Base-by-base conservation (phyloP, 495 filamentous ascomycete species). In the Astrocystis sublimbata region DNA sequence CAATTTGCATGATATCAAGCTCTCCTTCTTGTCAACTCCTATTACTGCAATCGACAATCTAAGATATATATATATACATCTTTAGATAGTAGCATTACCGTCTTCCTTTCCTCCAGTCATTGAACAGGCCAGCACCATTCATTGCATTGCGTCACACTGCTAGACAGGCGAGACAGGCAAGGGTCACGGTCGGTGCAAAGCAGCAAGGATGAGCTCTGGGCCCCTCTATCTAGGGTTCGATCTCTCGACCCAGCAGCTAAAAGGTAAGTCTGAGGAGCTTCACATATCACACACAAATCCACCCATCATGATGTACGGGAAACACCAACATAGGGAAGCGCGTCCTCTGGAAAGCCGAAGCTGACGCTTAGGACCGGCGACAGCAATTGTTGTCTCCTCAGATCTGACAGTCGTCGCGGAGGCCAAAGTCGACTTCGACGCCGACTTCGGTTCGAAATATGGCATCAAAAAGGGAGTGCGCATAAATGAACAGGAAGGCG, bases 171-270 rank as follows among this genome's bases (percentile, higher is more conserved):
- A 31, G 47, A n/a, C 30, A n/a, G 33, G 49, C n/a, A 13, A 52
- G n/a, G n/a, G n/a, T n/a, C n/a, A n/a, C n/a, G n/a, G n/a, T n/a
- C n/a, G n/a, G n/a, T n/a, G n/a, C 2, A 60, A 49, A 26, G n/a
- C 42, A 56, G 67, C 58, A 61, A 73, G 60, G 57, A 83, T 83
- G 81, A 69, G 70, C 58, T 65, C 74, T 42, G 78, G 76, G 17
- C 88, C 91, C 13, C 79, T 96, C 58, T 97, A 96, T 66, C 83
- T 97, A 60, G 93, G 93, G 42, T 93, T 97, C 72, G 93, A 98
- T 74, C 89, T 98, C 47, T 96, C 92, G 26, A 98, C 94, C 59
- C 94, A 97, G 76, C 92, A 97, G 72, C 81, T 97, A 28, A 98
- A 98, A 82, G 91, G 90, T 83, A 64, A 60, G 76, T 73, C 40